Base-by-base conservation (phyloP, 1,139 yeast species). In the Kodamaea ohmeri region DNA sequence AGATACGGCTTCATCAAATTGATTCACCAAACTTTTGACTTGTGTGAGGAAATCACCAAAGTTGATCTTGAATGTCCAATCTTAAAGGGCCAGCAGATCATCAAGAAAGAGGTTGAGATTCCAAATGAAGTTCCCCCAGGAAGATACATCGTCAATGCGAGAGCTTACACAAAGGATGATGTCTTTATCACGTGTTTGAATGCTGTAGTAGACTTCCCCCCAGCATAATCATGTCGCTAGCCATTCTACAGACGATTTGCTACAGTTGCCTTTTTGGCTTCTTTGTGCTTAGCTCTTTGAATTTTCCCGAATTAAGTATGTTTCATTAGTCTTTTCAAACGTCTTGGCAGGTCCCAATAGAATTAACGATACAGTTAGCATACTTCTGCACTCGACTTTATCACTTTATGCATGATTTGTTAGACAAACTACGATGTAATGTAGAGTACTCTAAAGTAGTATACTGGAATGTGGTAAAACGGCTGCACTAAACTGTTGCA, bases 91-190 rank as follows among this genome's bases (percentile, higher is more conserved):
- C 60, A 65, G 39, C 82, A 87, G 51, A 65, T 68, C 37, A 65
- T 92, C 44, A 62, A 73, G 25, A 88, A 89, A 62, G 63, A 68
- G 33, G 94, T 92, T 24, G 90, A 81, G 51, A 78, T 92, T 45
- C 98, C 98, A 14, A 68, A 73, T n/a, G 94, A 88, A 61, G 95
- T 90, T 18, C 97, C 98, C 42, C 96, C 97, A 20, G 98, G 97
- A 32, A 83, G 77, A 58, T 92, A 92, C 65, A 65, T 76, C 31
- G 95, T 90, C 35, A 70, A 73, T 43, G 97, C 97, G 14, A 78
- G 92, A 55, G 98, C 97, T 4, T 92, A 76, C 65, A 88, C 95
- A 32, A 78, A 67, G 36, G 88, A 85, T 40, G 96, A 86, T 51
- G 80, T 76, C 35, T 75, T 83, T 47, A 80, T 92, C 49, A 81